phyloP scores from a whole-genome alignment of 2,329 filamentous ascomycete species.

The Corniculantispora saksenae region DNA sequence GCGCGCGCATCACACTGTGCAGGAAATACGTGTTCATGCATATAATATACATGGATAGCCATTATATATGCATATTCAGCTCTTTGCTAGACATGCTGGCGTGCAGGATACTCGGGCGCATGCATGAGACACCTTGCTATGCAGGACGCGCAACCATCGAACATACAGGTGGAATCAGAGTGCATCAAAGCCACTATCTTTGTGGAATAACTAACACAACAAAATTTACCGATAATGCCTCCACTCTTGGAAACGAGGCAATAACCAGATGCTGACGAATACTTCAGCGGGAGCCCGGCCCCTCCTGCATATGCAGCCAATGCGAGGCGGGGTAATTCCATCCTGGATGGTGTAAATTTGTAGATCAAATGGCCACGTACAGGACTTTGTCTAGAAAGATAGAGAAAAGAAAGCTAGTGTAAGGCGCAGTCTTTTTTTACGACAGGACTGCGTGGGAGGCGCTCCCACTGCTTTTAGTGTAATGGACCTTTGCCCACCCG shows the following conservation, averaged over 20 bases:
- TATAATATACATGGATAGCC: background rate
- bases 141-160: background rate
- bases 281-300: too few relatives aligned
- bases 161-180: too few relatives aligned
- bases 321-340: background rate
- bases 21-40: too few relatives aligned
- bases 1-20: too few relatives aligned
- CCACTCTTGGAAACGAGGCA: background rate
- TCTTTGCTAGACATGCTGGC: background rate
- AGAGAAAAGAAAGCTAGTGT: background rate
- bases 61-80: background rate
- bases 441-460: background rate
- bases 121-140: background rate
- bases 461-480: background rate
- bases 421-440: background rate
- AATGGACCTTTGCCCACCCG: background rate
- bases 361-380: background rate
- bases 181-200: too few relatives aligned
- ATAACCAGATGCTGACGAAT: too few relatives aligned
- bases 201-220: too few relatives aligned
- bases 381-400: too few relatives aligned
- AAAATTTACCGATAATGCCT: background rate
- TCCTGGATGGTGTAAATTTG: background rate
- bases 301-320: background rate
- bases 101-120: too few relatives aligned